phyloP scores from a whole-genome alignment of 305 asterid species.

The Nicotiana rustica region DNA sequence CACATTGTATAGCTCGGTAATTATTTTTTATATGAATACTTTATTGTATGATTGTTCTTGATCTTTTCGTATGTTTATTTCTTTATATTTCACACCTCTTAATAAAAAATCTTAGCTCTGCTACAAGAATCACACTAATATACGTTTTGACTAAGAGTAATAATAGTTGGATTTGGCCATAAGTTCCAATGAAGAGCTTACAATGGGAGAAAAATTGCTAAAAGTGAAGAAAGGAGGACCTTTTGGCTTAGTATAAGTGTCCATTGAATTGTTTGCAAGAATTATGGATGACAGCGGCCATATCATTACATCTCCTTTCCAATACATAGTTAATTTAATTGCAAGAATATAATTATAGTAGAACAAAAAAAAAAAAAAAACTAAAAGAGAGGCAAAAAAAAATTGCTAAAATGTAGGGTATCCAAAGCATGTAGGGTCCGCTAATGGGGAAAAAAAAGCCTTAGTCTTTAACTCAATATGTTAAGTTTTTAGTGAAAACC shows the following conservation, averaged over 20 bases:
- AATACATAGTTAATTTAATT: neutral
- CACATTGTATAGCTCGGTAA: too few species aligned
- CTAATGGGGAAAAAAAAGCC: neutral
- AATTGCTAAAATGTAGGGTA: neutral
- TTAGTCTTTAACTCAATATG: neutral
- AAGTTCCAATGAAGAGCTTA: too few species aligned
- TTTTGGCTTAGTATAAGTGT: conserved; percentile 10
- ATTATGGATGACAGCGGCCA: conserved; percentile 36
- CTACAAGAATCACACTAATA: too few species aligned
- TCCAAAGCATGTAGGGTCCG: conserved; percentile 35
- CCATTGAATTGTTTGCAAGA: conserved; percentile 16
- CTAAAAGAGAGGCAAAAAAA: neutral
- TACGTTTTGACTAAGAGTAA: too few species aligned
- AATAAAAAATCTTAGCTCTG: too few species aligned
- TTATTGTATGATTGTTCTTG: too few species aligned
- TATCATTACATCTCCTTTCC: neutral
- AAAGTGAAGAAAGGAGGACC: neutral
- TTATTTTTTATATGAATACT: too few species aligned
- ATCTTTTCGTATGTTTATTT: too few species aligned
- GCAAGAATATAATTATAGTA: conserved; percentile 30
- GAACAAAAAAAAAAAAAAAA: neutral
- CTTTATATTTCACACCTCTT: too few species aligned
- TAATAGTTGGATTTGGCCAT: too few species aligned
- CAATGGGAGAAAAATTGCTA: too few species aligned
- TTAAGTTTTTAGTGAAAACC: conserved; percentile 37